These are phyloP conservation scores for Jackrogersella minutella DNA, from an alignment of 495 filamentous ascomycete genomes.

Conservation along the genomic window DNA sequence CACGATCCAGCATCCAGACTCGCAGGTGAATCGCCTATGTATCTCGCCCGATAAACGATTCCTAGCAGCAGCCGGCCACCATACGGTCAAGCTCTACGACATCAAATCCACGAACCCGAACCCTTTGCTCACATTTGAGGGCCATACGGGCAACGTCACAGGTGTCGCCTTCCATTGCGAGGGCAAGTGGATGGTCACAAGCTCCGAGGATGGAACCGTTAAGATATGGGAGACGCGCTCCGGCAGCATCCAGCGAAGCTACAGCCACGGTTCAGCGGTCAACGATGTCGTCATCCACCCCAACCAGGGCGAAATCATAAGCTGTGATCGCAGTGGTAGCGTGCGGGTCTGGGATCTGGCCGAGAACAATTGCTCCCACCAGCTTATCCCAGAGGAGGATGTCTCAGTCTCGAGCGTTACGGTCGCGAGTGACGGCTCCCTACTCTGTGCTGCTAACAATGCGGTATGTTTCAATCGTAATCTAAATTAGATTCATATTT, in stretches of 20 bases:
- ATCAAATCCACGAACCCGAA: constrained; percentile 96
- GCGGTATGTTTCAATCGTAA: constrained; percentile 60
- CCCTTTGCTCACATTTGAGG: constrained; percentile 90
- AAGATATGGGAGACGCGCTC: constrained; percentile 98
- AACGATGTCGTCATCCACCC: constrained; percentile 99
- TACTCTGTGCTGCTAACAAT: constrained; percentile 96
- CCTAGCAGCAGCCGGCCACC: constrained; percentile 92
- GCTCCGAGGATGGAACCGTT: constrained; percentile 94
- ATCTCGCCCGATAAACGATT: constrained; percentile 98
- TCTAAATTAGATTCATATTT: neutral
- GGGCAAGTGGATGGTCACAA: constrained; percentile 99
- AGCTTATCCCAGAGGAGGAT: constrained; percentile 96
- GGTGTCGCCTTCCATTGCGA: constrained; percentile 98
- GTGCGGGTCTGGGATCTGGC: constrained; percentile 96
- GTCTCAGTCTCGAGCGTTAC: constrained; percentile 92
- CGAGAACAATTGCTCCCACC: constrained; percentile 95
- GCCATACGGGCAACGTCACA: constrained; percentile 93
- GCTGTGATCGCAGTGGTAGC: constrained; percentile 91
- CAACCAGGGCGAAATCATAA: constrained; percentile 97
- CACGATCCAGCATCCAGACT: constrained; percentile 96
- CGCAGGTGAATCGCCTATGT: constrained; percentile 96
- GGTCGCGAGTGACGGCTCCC: constrained; percentile 90
- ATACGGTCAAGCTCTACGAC: constrained; percentile 95
- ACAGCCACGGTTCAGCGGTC: constrained; percentile 83
- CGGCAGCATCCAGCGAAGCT: constrained; percentile 89